These are phyloP conservation scores for Atkinsonella texensis DNA, from an alignment of 2,329 filamentous ascomycete genomes.

Conservation along the genomic window DNA sequence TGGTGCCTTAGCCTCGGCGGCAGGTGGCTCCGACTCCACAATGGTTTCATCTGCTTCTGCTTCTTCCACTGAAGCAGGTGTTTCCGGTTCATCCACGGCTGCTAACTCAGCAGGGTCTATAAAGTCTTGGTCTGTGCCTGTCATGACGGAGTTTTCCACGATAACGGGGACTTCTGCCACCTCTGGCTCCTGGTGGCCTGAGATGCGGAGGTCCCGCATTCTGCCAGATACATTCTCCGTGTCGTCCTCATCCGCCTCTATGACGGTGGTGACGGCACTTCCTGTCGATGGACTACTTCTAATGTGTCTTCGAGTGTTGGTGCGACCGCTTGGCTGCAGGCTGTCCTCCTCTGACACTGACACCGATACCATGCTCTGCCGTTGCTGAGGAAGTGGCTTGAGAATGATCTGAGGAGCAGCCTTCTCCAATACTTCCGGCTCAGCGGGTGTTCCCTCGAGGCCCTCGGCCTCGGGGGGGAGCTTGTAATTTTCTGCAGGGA, in stretches of 20 bases:
- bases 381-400: constrained; percentile 21
- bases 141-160: constrained; percentile 24
- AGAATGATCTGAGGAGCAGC: constrained; percentile 23
- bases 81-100: not conserved
- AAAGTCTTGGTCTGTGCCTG: constrained; percentile 7
- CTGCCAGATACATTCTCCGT: constrained; percentile 32
- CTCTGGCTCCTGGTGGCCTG: constrained; percentile 32
- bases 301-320: constrained; percentile 72
- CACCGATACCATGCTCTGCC: constrained; percentile 15
- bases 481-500: constrained; percentile 92
- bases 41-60: constrained; percentile 5
- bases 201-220: constrained; percentile 35
- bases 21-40: constrained; percentile 1
- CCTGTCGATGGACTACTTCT: constrained; percentile 70
- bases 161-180: constrained; percentile 29
- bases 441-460: constrained; percentile 39
- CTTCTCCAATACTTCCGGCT: constrained; percentile 30
- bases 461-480: constrained; percentile 89
- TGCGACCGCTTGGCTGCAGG: constrained; percentile 40
- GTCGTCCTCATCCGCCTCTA: constrained; percentile 73
- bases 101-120: not conserved
- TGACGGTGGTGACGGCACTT: constrained; percentile 67
- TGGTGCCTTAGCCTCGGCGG: not conserved
- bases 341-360: constrained; percentile 30
- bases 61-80: not conserved